A percentile compares a stretch with the other conserved stretches of the same genome.
These are phyloP conservation scores for Ceratocystis colombiana DNA, from an alignment of 2,329 filamentous ascomycete species.

Conservation along the genomic window DNA sequence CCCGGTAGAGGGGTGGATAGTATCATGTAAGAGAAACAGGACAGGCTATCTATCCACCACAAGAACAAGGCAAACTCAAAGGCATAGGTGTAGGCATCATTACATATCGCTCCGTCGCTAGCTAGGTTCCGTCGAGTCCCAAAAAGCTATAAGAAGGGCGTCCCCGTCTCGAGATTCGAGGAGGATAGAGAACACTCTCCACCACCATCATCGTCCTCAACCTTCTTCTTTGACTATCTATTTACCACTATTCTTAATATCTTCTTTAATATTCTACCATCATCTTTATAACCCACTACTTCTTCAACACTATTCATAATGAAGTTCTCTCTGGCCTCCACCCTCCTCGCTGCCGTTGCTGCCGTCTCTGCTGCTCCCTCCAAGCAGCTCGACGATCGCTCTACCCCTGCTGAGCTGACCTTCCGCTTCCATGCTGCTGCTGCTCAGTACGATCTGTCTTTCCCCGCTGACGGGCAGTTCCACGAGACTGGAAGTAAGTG, in stretches of 20 bases:
- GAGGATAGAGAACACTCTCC: background rate
- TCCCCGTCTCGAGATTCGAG: conserved; percentile 2
- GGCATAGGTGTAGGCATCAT: too few species aligned
- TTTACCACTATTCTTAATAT: background rate
- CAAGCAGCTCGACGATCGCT: conserved; percentile 24
- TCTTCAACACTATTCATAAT: conserved; percentile 17
- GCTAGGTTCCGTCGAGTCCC: background rate
- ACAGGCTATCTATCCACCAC: background rate
- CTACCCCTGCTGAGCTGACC: conserved; percentile 34
- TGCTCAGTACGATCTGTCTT: conserved; percentile 35
- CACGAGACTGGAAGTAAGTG: conserved; percentile 34
- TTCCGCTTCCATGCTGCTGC: conserved; percentile 39
- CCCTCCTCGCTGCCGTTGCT: conserved; percentile 19
- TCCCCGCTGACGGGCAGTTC: conserved; percentile 36
- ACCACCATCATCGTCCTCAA: background rate
- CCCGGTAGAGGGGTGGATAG: background rate
- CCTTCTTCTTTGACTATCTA: too few species aligned
- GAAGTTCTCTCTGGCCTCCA: conserved; percentile 23
- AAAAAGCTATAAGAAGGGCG: conserved; percentile 15
- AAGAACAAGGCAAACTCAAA: background rate
- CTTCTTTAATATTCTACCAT: background rate
- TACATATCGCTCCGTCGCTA: background rate
- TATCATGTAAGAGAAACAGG: conserved; percentile 5
- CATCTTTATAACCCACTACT: background rate
- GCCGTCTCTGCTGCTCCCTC: conserved; percentile 21